Evolutionary conservation across 1,284 basidiomycete species (phyloP).

Genomic region (Fomitopsis schrenkii): DNA sequence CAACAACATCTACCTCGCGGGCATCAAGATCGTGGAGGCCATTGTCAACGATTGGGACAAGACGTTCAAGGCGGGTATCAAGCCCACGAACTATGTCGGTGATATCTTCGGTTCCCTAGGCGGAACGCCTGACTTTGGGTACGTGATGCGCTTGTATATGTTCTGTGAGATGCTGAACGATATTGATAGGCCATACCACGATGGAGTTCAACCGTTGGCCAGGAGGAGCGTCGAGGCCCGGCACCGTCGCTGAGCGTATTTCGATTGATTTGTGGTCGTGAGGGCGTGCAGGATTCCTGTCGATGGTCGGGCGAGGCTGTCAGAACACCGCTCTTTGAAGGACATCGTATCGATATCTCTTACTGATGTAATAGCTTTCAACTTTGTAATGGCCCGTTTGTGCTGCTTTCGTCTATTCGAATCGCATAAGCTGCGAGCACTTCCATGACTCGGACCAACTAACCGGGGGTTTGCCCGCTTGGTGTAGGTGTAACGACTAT

Average conservation of each 20-base stretch:
- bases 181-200: background rate
- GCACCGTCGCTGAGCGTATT: background rate
- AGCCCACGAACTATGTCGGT: constrained; percentile 28
- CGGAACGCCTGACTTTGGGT: background rate
- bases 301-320: background rate
- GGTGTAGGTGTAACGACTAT: constrained; percentile 38
- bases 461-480: too few relatives aligned
- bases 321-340: too few relatives aligned
- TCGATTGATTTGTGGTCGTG: background rate
- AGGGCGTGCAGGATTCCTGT: background rate
- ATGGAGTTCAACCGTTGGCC: background rate
- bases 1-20: constrained; percentile 26
- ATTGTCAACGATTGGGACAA: constrained; percentile 25
- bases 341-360: background rate
- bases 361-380: too few relatives aligned
- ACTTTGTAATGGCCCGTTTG: too few relatives aligned
- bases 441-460: too few relatives aligned
- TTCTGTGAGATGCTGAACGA: background rate
- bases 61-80: constrained; percentile 23
- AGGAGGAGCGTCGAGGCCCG: background rate
- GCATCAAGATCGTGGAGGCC: constrained; percentile 27
- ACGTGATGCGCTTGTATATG: background rate
- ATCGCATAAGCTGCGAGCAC: too few relatives aligned
- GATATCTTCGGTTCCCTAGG: constrained; percentile 18
- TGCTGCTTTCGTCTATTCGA: too few relatives aligned